Conservation (phyloP, 768 basidiomycete species). For the Auriscalpium microsporum region DNA sequence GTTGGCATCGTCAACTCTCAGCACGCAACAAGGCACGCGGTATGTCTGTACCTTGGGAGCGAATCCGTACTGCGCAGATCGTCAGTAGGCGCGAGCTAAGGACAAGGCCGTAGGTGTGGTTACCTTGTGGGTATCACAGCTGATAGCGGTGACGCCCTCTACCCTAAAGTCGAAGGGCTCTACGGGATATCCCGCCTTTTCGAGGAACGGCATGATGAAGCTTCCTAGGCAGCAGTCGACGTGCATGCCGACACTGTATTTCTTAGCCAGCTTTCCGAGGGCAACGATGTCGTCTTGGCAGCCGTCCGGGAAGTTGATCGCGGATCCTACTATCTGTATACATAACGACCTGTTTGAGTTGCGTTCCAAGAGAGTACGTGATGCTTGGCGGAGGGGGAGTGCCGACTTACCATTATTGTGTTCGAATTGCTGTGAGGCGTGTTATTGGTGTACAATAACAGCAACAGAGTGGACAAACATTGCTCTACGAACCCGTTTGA, state of each 20-base stretch:
- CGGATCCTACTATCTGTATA: constrained; percentile 70
- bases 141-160: constrained; percentile 86
- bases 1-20: not conserved
- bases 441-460: constrained; percentile 4
- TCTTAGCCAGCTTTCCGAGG: constrained; percentile 65
- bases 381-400: too few species aligned
- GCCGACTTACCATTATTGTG: constrained; percentile 65
- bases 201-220: constrained; percentile 91
- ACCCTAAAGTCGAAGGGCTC: constrained; percentile 86
- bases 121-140: constrained; percentile 94
- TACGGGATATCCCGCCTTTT: constrained; percentile 62
- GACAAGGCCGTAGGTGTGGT: not conserved
- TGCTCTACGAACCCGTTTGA: constrained; percentile 72
- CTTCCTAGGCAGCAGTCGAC: constrained; percentile 94
- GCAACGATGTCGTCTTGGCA: constrained; percentile 80
- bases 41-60: constrained; percentile 65
- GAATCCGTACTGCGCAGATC: constrained; percentile 67
- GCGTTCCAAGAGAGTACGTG: not conserved
- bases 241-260: constrained; percentile 76
- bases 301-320: constrained; percentile 80
- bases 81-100: not conserved
- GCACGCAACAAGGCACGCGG: not conserved
- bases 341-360: too few species aligned
- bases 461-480: constrained; percentile 49
- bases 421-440: constrained; percentile 57